A percentile compares a stretch with the other conserved stretches of the same genome.
Evolutionary conservation across 2,329 filamentous ascomycete species (phyloP).

Genomic region (Venturia pyrina): DNA sequence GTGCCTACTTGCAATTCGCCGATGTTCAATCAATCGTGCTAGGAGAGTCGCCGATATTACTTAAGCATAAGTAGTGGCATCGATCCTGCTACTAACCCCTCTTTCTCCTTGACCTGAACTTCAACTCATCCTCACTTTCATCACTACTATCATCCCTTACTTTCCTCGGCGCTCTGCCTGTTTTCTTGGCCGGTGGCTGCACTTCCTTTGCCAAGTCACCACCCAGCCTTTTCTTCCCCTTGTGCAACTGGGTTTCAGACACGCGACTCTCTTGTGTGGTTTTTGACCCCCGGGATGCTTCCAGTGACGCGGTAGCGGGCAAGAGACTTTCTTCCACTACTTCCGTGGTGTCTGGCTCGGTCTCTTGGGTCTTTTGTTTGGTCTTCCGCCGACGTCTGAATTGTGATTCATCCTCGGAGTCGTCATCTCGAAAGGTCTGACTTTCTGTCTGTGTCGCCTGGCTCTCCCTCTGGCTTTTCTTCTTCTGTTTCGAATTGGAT

Average conservation of each 20-base stretch:
- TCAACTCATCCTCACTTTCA: slow-evolving; percentile 48
- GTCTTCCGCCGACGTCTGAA: not conserved
- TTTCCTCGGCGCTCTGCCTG: not conserved
- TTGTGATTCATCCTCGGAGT: slow-evolving; percentile 3
- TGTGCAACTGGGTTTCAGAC: not conserved
- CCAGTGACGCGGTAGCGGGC: not conserved
- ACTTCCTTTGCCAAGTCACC: not conserved
- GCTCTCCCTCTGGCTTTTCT: slow-evolving; percentile 2
- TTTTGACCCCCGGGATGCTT: not conserved
- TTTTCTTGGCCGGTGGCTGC: slow-evolving; percentile 9
- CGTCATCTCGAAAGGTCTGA: slow-evolving; percentile 4
- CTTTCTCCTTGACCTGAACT: slow-evolving; percentile 44
- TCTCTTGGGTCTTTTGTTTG: not conserved
- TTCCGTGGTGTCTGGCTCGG: not conserved
- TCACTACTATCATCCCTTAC: slow-evolving; percentile 27
- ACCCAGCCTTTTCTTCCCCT: slow-evolving; percentile 15
- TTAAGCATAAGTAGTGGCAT: not conserved
- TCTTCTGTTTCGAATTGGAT: slow-evolving; percentile 11
- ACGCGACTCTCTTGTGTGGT: not conserved
- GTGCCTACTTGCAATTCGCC: no score
- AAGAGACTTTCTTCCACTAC: slow-evolving; percentile 4
- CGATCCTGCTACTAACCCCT: slow-evolving; percentile 16
- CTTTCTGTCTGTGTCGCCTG: slow-evolving; percentile 1
- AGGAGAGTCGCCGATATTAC: not conserved
- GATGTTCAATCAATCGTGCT: not conserved